These are phyloP conservation scores for Wickerhamiella spandovensis DNA, from an alignment of 805 yeast species.

Conservation along the genomic window DNA sequence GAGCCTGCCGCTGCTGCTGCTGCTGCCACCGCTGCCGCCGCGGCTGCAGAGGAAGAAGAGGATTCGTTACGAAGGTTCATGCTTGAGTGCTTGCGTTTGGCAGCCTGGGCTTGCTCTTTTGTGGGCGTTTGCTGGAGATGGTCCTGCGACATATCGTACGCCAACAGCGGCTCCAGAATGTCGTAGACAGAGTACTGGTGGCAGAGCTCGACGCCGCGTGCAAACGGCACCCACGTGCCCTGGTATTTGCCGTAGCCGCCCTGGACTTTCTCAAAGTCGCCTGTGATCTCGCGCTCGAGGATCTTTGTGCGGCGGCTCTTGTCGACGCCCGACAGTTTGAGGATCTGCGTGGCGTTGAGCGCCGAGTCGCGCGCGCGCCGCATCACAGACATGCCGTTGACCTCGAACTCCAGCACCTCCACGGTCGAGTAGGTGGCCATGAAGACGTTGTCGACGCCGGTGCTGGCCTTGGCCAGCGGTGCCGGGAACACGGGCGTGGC, in stretches of 20 bases:
- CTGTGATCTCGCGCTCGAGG: conserved; percentile 50
- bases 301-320: conserved; percentile 49
- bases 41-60: too few species aligned
- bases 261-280: conserved; percentile 57
- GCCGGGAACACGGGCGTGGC: background rate
- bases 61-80: conserved; percentile 1
- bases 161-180: conserved; percentile 36
- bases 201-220: conserved; percentile 44
- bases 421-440: conserved; percentile 52
- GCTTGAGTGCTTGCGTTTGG: conserved; percentile 21
- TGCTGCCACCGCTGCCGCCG: conserved; percentile 1
- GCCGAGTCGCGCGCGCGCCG: conserved; percentile 48
- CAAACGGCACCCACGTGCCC: conserved; percentile 57
- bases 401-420: conserved; percentile 47
- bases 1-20: background rate
- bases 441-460: conserved; percentile 25
- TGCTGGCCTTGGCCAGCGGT: background rate
- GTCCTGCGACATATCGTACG: conserved; percentile 29
- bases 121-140: conserved; percentile 33
- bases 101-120: conserved; percentile 35
- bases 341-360: conserved; percentile 60
- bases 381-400: conserved; percentile 52
- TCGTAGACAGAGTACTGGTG: conserved; percentile 47
- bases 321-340: conserved; percentile 56
- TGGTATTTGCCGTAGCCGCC: conserved; percentile 67